Evolutionary conservation across 2,329 filamentous ascomycete genomes (phyloP).

Genomic region (Neophaeococcomyces aloes): DNA sequence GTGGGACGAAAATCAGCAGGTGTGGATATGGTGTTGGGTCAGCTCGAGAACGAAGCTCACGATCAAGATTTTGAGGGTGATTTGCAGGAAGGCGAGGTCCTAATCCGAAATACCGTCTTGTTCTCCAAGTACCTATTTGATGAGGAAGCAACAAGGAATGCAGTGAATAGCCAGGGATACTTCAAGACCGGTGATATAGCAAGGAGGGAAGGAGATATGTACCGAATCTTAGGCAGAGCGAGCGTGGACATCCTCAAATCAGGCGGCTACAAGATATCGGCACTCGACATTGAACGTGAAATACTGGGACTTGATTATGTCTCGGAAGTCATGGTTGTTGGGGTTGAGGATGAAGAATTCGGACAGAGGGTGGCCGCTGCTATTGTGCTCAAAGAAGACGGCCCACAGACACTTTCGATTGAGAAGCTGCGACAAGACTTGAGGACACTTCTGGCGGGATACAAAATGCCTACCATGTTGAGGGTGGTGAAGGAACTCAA

Average conservation of each 20-base stretch:
- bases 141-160: constrained; percentile 20
- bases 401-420: constrained; percentile 26
- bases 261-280: constrained; percentile 41
- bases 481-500: constrained; percentile 35
- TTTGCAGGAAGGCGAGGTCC: constrained; percentile 38
- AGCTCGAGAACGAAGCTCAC: neutral
- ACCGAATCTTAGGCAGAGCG: constrained; percentile 37
- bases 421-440: constrained; percentile 32
- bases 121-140: constrained; percentile 29
- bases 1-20: neutral
- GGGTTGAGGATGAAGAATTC: constrained; percentile 38
- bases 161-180: constrained; percentile 24
- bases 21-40: neutral
- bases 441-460: constrained; percentile 32
- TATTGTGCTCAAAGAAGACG: constrained; percentile 20
- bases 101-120: constrained; percentile 30
- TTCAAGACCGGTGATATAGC: constrained; percentile 32
- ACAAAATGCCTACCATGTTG: constrained; percentile 39
- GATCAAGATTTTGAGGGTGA: constrained; percentile 16
- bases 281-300: constrained; percentile 40
- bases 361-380: constrained; percentile 38
- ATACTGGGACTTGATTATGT: constrained; percentile 35
- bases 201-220: constrained; percentile 22
- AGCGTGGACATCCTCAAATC: constrained; percentile 41
- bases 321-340: constrained; percentile 39